phyloP scores from a whole-genome alignment of 352 stramenopile genomes.

The Pythium volutum region DNA sequence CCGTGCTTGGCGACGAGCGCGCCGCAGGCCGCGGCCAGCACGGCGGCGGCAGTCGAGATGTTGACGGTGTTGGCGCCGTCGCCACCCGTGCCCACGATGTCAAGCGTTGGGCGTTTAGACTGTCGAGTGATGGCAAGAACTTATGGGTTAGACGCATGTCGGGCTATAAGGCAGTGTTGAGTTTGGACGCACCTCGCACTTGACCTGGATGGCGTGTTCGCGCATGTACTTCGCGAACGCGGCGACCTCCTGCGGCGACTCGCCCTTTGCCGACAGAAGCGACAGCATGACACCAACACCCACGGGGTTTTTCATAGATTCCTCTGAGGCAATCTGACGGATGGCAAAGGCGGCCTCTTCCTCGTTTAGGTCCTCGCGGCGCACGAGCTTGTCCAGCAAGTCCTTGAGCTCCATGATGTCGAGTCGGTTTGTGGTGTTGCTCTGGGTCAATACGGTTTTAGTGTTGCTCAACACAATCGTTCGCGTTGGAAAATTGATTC shows the following conservation, averaged over 20 bases:
- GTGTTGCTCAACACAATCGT: not conserved
- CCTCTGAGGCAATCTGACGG: conserved; percentile 67
- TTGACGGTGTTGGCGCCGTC: conserved; percentile 99
- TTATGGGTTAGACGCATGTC: not conserved
- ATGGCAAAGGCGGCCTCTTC: conserved; percentile 69
- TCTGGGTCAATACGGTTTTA: not conserved
- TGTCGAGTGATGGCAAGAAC: conserved; percentile 1
- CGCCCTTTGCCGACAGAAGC: conserved; percentile 92
- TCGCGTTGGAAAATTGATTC: too few relatives aligned
- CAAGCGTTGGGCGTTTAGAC: conserved; percentile 85
- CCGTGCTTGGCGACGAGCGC: conserved; percentile 96
- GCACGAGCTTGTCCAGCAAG: conserved; percentile 71
- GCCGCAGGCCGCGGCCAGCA: conserved; percentile 94
- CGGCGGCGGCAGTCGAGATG: conserved; percentile 93
- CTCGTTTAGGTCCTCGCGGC: conserved; percentile 68
- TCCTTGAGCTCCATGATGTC: conserved; percentile 63
- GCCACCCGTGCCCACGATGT: conserved; percentile 98
- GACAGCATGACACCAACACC: conserved; percentile 92
- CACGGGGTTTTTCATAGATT: conserved; percentile 52
- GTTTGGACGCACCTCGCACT: conserved; percentile 31
- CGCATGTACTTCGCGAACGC: conserved; percentile 97
- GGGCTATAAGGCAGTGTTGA: not conserved
- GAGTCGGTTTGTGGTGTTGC: not conserved
- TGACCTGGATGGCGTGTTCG: conserved; percentile 84
- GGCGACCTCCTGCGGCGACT: conserved; percentile 94